Evolutionary conservation across 1,284 basidiomycete genomes (phyloP).

Genomic region (Marasmius oreades): DNA sequence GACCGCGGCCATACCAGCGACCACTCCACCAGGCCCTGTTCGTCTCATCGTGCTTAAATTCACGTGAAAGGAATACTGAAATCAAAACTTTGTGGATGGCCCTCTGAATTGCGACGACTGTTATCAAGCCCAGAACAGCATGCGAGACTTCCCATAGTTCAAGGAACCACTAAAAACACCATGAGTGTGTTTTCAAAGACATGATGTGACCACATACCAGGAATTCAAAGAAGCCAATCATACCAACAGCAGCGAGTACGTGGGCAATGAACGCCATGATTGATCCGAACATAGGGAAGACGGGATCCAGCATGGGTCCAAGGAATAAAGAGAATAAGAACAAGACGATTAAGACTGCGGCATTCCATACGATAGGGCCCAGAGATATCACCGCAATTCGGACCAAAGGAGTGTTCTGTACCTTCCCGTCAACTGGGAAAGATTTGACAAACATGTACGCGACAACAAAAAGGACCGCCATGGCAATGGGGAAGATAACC

Average conservation of each 20-base stretch:
- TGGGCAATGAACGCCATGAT: constrained; percentile 89
- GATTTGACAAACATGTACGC: constrained; percentile 90
- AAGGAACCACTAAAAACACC: constrained; percentile 76
- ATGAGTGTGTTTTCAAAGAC: neutral
- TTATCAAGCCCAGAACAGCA: constrained; percentile 85
- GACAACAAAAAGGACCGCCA: constrained; percentile 83
- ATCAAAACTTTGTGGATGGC: constrained; percentile 91
- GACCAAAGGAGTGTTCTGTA: constrained; percentile 75
- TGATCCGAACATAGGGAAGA: constrained; percentile 84
- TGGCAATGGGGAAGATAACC: constrained; percentile 78
- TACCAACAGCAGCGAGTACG: constrained; percentile 74
- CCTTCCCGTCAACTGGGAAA: constrained; percentile 71
- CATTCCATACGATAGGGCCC: constrained; percentile 96
- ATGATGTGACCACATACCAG: constrained; percentile 52
- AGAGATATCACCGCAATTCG: constrained; percentile 92
- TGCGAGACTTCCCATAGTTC: constrained; percentile 92
- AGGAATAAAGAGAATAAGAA: constrained; percentile 93
- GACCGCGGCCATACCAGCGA: constrained; percentile 90
- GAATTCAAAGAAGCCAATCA: constrained; percentile 94
- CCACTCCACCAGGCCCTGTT: constrained; percentile 98
- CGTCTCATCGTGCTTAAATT: constrained; percentile 97
- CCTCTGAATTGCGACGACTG: constrained; percentile 85
- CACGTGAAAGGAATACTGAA: constrained; percentile 86
- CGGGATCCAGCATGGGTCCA: constrained; percentile 85
- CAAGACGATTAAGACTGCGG: constrained; percentile 78